Evolutionary conservation across 352 stramenopile genomes (phyloP).

Genomic region (Pilasporangium apinafurcum): DNA sequence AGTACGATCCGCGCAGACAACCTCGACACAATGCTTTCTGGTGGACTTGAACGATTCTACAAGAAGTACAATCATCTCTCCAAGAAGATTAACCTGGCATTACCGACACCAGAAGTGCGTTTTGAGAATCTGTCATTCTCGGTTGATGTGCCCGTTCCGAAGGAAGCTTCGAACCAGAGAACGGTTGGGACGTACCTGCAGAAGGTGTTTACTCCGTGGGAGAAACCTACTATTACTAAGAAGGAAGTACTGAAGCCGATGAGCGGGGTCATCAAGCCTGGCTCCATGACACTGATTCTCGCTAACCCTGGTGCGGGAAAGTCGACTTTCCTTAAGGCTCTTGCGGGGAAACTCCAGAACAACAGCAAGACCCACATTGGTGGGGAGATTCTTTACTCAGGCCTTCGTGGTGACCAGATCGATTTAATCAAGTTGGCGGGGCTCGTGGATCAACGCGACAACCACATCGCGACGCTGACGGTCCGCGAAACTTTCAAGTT

Average conservation of each 20-base stretch:
- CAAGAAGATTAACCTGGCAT: constrained; percentile 53
- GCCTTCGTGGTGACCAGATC: constrained; percentile 40
- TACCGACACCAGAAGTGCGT: constrained; percentile 59
- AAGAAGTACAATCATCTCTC: constrained; percentile 78
- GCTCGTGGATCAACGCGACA: constrained; percentile 66
- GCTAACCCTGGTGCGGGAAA: constrained; percentile 69
- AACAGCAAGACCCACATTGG: constrained; percentile 36
- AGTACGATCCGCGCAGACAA: constrained; percentile 56
- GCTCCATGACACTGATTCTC: constrained; percentile 51
- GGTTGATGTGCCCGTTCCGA: constrained; percentile 35
- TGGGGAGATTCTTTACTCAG: constrained; percentile 60
- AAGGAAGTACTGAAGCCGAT: constrained; percentile 58
- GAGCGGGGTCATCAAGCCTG: constrained; percentile 81
- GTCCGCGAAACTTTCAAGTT: constrained; percentile 94
- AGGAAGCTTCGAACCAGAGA: constrained; percentile 25
- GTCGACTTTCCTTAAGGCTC: constrained; percentile 71
- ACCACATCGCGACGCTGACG: constrained; percentile 84
- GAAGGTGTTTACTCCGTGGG: constrained; percentile 44
- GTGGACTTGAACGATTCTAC: constrained; percentile 72
- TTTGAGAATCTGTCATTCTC: constrained; percentile 76
- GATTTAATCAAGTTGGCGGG: constrained; percentile 60
- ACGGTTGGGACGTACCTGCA: constrained; percentile 52
- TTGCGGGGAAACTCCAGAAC: constrained; percentile 52
- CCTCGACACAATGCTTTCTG: constrained; percentile 63
- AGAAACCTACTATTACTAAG: constrained; percentile 29